These are phyloP conservation scores for Endocladia muricata DNA, from an alignment of 31 red algal species.

Conservation along the genomic window DNA sequence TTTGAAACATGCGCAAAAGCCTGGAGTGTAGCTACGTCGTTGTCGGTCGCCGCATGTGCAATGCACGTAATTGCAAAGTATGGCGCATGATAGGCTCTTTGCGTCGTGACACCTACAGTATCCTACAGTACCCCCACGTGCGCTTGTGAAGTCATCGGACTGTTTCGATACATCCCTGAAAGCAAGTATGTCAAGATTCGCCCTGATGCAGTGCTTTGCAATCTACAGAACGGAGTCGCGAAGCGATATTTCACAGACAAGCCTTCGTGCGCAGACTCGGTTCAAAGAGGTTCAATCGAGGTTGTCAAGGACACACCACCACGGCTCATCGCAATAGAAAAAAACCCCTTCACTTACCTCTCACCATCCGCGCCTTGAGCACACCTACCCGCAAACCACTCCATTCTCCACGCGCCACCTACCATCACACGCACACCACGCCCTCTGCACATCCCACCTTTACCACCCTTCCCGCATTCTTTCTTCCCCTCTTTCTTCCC, in stretches of 20 bases:
- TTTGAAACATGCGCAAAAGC: too few relatives aligned
- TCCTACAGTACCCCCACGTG: too few relatives aligned
- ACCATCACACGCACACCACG: neutral
- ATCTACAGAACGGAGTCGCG: neutral
- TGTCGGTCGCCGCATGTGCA: too few relatives aligned
- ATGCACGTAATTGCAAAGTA: too few relatives aligned
- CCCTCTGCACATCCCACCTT: neutral
- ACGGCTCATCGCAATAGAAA: neutral
- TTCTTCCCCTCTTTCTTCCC: neutral
- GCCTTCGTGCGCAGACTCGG: neutral
- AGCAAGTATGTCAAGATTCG: constrained; percentile 7
- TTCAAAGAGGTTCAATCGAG: neutral
- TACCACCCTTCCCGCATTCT: neutral
- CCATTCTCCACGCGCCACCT: neutral
- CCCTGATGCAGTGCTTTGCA: neutral
- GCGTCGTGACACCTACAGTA: too few relatives aligned
- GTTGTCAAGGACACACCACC: neutral
- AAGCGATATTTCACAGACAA: neutral
- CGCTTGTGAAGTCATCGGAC: too few relatives aligned
- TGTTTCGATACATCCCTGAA: too few relatives aligned
- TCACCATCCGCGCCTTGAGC: neutral
- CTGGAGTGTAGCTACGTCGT: too few relatives aligned
- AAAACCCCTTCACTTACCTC: neutral
- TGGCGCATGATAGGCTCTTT: too few relatives aligned
- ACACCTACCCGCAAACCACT: neutral